A percentile compares a stretch with the other conserved stretches of the same genome.
Evolutionary conservation across 495 filamentous ascomycete species (phyloP).

Genomic region (Lindgomyces ingoldianus): DNA sequence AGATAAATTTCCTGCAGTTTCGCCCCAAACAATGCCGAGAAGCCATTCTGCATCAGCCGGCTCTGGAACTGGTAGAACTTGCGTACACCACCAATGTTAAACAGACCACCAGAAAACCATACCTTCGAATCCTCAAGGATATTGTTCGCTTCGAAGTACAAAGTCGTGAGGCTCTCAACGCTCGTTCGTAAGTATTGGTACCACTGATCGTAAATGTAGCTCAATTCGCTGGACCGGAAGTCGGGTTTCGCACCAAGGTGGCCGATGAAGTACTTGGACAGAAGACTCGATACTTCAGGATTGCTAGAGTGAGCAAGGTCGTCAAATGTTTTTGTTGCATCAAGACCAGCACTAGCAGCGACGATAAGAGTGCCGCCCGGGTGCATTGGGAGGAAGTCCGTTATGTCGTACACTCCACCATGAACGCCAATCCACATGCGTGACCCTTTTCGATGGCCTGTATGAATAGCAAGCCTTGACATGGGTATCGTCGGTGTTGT

Average conservation of each 20-base stretch:
- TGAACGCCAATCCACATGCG: constrained; percentile 57
- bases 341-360: constrained; percentile 55
- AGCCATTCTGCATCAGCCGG: constrained; percentile 54
- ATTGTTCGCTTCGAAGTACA: constrained; percentile 54
- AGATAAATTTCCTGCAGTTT: constrained; percentile 53
- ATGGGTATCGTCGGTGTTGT: constrained; percentile 52
- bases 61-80: constrained; percentile 56
- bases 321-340: constrained; percentile 55
- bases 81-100: constrained; percentile 52
- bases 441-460: constrained; percentile 51
- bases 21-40: constrained; percentile 52
- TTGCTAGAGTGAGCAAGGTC: constrained; percentile 56
- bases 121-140: constrained; percentile 51
- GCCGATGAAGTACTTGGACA: constrained; percentile 57
- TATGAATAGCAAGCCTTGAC: constrained; percentile 52
- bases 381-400: constrained; percentile 54
- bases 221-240: constrained; percentile 47
- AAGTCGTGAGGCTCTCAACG: constrained; percentile 53
- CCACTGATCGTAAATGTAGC: constrained; percentile 51
- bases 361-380: constrained; percentile 54
- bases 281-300: constrained; percentile 51
- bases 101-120: constrained; percentile 50
- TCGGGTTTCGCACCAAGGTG: constrained; percentile 53
- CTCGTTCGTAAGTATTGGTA: constrained; percentile 50
- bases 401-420: constrained; percentile 54